Percentiles rank a stretch among this genome's conserved stretches.
These are phyloP conservation scores for Pichia gijzeniarum DNA, from an alignment of 805 yeast species.

Conservation along the genomic window DNA sequence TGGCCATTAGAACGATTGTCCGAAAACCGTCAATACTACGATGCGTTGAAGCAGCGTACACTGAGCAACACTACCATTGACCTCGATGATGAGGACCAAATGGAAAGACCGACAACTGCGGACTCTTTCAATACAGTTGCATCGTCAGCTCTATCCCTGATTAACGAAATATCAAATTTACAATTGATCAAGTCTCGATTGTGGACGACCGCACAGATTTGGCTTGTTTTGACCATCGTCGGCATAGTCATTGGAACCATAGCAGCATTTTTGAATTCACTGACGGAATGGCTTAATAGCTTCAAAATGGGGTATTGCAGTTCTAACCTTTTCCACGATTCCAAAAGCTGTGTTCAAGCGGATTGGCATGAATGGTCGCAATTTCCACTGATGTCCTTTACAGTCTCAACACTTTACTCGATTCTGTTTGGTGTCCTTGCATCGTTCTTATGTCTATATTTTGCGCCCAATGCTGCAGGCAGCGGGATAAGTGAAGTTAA, in stretches of 20 bases:
- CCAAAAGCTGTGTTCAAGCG: constrained; percentile 66
- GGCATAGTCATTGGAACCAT: constrained; percentile 76
- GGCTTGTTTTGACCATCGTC: constrained; percentile 69
- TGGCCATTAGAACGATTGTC: constrained; percentile 58
- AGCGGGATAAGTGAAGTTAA: constrained; percentile 97
- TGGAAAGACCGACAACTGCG: constrained; percentile 11
- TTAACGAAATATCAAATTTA: constrained; percentile 11
- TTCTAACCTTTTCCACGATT: constrained; percentile 58
- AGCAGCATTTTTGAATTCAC: constrained; percentile 74
- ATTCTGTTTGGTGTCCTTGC: constrained; percentile 56
- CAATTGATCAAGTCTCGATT: constrained; percentile 12
- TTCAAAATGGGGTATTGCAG: constrained; percentile 72
- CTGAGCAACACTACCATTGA: background rate
- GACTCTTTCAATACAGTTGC: constrained; percentile 13
- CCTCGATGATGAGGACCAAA: constrained; percentile 8
- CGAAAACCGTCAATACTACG: constrained; percentile 34
- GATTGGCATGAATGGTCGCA: constrained; percentile 66
- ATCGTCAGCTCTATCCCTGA: constrained; percentile 12
- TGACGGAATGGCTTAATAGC: constrained; percentile 83
- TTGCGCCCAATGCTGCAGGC: constrained; percentile 92
- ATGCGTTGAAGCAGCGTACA: constrained; percentile 15
- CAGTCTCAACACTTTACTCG: constrained; percentile 54
- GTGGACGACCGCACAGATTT: constrained; percentile 41
- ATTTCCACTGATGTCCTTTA: constrained; percentile 40
- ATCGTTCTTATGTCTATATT: constrained; percentile 58